Base-by-base conservation (phyloP, 345 rosid genomes). In the Salix udensis region DNA sequence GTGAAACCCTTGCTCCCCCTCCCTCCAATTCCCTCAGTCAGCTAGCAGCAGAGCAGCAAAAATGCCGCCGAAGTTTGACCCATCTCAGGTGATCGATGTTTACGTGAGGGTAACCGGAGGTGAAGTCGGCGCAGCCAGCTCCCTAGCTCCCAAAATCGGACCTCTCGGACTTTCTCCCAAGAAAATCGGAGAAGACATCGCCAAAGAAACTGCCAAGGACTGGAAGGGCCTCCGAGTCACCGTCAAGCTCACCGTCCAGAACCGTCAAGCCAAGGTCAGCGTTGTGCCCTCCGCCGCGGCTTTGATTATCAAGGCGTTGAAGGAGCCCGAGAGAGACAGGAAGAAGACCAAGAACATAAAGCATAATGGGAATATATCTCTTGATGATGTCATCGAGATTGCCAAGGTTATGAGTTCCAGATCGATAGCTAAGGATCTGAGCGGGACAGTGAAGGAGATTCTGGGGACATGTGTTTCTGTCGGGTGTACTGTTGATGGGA, bases 261-360 rank as follows among this genome's bases (percentile, higher is more conserved):
- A 79, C 10, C 78, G 82, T 28, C 82, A 79, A 61, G 79, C 79
- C 4, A 76, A 76, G 42, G 79, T 76, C 11, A 5, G 74, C 4
- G 79, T 76, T 10, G 79, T 79, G 31, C 82, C 82, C 5, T 79
- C 82, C 1, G 78, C 82, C 0, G 82, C 78, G 3, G 78, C 78
- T 4, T 26, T 79, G 65, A 71, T 79, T 2, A 79, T 79, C 52
- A 79, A 74, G 60, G 75, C 78, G 21, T 74, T 79, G 19, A 79
- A 79, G 75, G 82, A 79, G 66, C 82, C 82, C 0, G 82, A 79
- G 82, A 74, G 82, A 24, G 82, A 79, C 69, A 79, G 82, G 70
- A 79, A 79, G 68, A 79, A 79, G 74, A 73, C 77, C 15, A 79
- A 79, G 77, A 79, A 79, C 60, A 79, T 79, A 14, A 79, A 79